A percentile compares a stretch with the other conserved stretches of the same genome.
phyloP scores from a whole-genome alignment of 2,329 filamentous ascomycete genomes.

The Fusarium sarcochroum region DNA sequence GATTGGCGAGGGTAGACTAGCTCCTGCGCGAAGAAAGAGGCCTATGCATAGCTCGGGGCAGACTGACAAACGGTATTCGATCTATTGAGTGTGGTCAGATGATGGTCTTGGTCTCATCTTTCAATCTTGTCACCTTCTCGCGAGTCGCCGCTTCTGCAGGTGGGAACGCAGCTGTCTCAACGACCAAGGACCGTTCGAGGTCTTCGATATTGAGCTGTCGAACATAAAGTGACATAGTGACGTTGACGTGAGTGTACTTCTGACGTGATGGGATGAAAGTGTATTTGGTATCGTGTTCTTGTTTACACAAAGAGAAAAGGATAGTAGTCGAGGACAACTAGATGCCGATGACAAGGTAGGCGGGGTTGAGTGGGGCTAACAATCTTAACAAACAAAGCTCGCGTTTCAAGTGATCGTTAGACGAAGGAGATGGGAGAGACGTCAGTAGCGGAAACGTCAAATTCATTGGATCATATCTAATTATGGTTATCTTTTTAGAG shows the following conservation, averaged over 20 bases:
- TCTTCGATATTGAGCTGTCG: constrained; percentile 43
- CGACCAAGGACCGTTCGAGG: constrained; percentile 41
- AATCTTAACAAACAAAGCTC: constrained; percentile 4
- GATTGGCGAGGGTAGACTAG: constrained; percentile 7
- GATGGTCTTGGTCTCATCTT: no score
- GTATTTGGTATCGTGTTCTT: no score
- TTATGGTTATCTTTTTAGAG: no score
- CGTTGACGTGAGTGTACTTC: fast-evolving
- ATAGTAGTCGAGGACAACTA: background rate
- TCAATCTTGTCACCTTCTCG: constrained; percentile 41
- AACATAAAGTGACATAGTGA: constrained; percentile 45
- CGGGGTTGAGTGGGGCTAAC: constrained; percentile 22
- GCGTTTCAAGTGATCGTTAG: background rate
- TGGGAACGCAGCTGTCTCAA: constrained; percentile 51
- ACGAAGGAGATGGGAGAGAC: no score
- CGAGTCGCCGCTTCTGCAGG: constrained; percentile 49
- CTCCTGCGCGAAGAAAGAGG: constrained; percentile 36
- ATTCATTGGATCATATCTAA: no score
- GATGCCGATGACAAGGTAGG: background rate
- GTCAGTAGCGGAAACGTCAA: no score
- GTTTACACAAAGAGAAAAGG: background rate
- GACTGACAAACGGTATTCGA: constrained; percentile 49
- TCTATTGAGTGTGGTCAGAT: constrained; percentile 37
- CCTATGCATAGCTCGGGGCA: constrained; percentile 50
- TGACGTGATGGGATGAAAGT: no score